Evolutionary conservation across 257 asterid genomes (phyloP), one percentile per base, ranked within the genome.

Genomic region (Rhazya stricta): DNA sequence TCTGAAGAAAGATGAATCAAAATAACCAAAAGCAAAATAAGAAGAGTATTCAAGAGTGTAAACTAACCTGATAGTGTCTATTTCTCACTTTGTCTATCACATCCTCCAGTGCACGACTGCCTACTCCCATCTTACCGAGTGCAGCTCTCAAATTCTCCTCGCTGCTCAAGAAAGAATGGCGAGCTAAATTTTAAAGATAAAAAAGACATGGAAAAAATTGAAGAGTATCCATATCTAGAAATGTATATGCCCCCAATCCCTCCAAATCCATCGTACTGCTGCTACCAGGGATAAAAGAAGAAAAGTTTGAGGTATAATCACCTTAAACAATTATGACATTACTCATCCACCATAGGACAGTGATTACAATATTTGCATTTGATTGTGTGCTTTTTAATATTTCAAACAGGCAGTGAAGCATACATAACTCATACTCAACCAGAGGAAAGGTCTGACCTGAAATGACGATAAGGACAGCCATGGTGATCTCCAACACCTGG

Each of bases 401-500:
- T 25, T 76, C 25, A 76, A 48, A 4, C 39, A 50, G 25, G 63
- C 63, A 50, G 66, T 45, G 71, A 46, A 46, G 37, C 42, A 74
- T 34, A 16, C 58, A 57, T 27, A 80, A 66, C 71, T 75, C 68
- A 50, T 21, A 54, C 41, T 58, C 43, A 45, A 48, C 19, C 77
- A 53, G 34, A 68, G 42, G 75, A 79, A 79, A 83, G 68, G 75
- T 61, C 78, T 84, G 84, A 94, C 99, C 99, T 88, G 90, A 94
- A 90, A 86, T 90, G 97, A 63, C 97, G 94, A 86, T 86, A 94
- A 15, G 97, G 99, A 79, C 99, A 94, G 69, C 98, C 99, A 76
- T 94, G 99, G 79, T 94, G 96, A 85, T 94, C 98, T 79, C 99
- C 99, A 72, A 85, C 94, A 68, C 97, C 93, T 69, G 99, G 97